Percentiles rank a stretch among this genome's conserved stretches.
These are phyloP conservation scores for Cryptococcus sp. DNA, from an alignment of 1,284 basidiomycete species.

Conservation along the genomic window DNA sequence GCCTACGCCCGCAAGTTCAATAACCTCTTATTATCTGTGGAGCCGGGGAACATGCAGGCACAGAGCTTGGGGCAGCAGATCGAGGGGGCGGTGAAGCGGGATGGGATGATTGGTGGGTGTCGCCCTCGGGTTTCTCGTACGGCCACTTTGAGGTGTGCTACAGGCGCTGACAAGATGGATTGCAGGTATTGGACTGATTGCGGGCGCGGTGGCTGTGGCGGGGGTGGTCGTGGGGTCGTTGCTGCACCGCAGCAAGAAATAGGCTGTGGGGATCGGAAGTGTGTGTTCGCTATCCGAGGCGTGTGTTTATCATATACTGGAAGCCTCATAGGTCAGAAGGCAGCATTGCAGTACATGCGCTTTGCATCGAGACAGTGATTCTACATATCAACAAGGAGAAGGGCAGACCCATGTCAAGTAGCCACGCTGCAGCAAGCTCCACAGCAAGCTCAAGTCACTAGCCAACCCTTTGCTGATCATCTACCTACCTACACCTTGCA, in stretches of 20 bases:
- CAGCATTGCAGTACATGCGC: too few relatives aligned
- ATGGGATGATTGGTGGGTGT: constrained; percentile 57
- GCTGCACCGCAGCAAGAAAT: constrained; percentile 66
- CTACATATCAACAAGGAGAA: too few relatives aligned
- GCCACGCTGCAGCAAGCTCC: too few relatives aligned
- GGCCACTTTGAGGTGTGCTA: neutral
- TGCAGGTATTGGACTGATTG: constrained; percentile 84
- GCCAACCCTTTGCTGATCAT: too few relatives aligned
- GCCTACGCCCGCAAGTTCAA: constrained; percentile 92
- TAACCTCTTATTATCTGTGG: constrained; percentile 83
- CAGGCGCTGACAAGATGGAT: constrained; percentile 56
- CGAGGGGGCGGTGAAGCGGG: constrained; percentile 79
- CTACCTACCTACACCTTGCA: constrained; percentile 6
- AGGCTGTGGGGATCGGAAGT: neutral
- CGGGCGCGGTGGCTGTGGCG: constrained; percentile 81
- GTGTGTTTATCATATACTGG: too few relatives aligned
- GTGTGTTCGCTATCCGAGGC: too few relatives aligned
- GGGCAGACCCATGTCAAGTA: too few relatives aligned
- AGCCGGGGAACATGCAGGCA: constrained; percentile 91
- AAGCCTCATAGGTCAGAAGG: too few relatives aligned
- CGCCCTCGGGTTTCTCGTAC: neutral
- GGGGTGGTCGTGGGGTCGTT: constrained; percentile 76
- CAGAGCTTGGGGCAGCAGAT: constrained; percentile 80
- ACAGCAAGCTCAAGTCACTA: too few relatives aligned
- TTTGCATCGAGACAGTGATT: too few relatives aligned